phyloP scores from a whole-genome alignment of 352 stramenopile genomes.

The Globisporangium rhizosaccharum region DNA sequence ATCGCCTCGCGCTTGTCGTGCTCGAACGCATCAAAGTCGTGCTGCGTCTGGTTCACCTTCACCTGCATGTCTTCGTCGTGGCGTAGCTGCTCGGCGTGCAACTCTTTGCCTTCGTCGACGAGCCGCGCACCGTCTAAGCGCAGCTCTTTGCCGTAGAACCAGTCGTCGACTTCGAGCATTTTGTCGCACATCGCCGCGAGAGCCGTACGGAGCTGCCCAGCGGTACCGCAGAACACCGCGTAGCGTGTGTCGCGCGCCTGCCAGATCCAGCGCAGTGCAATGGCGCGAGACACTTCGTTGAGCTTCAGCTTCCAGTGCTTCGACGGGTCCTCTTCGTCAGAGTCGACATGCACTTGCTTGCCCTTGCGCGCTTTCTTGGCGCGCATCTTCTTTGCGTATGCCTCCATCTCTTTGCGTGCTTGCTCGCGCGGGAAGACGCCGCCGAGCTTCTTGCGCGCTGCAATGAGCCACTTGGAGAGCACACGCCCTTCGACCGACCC shows the following conservation, averaged over 20 bases:
- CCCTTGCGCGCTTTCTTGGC: slow-evolving; percentile 52
- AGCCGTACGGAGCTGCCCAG: slow-evolving; percentile 49
- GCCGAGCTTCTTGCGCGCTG: slow-evolving; percentile 87
- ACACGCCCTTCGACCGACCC: slow-evolving; percentile 89
- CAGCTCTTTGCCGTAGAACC: slow-evolving; percentile 89
- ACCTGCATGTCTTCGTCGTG: slow-evolving; percentile 78
- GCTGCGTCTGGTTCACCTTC: slow-evolving; percentile 77
- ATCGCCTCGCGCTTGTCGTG: slow-evolving; percentile 66
- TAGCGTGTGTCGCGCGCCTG: slow-evolving; percentile 64
- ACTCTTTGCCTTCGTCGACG: slow-evolving; percentile 43
- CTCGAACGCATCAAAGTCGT: slow-evolving; percentile 74
- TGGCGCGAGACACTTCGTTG: slow-evolving; percentile 68
- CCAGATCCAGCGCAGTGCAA: slow-evolving; percentile 79
- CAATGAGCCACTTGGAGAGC: slow-evolving; percentile 93
- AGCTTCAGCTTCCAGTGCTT: slow-evolving; percentile 77
- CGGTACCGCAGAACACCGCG: slow-evolving; percentile 30
- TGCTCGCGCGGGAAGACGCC: slow-evolving; percentile 87
- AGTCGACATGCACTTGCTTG: slow-evolving; percentile 60
- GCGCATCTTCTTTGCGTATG: slow-evolving; percentile 90
- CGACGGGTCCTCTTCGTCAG: slow-evolving; percentile 64
- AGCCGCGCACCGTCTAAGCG: slow-evolving; percentile 72
- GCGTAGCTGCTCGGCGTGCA: slow-evolving; percentile 48
- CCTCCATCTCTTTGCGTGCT: slow-evolving; percentile 87
- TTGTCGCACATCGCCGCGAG: slow-evolving; percentile 55
- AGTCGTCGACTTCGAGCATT: slow-evolving; percentile 92